Evolutionary conservation across 371 early-diverging fungal species (phyloP).

Genomic region (Saksenaea vasiformis): DNA sequence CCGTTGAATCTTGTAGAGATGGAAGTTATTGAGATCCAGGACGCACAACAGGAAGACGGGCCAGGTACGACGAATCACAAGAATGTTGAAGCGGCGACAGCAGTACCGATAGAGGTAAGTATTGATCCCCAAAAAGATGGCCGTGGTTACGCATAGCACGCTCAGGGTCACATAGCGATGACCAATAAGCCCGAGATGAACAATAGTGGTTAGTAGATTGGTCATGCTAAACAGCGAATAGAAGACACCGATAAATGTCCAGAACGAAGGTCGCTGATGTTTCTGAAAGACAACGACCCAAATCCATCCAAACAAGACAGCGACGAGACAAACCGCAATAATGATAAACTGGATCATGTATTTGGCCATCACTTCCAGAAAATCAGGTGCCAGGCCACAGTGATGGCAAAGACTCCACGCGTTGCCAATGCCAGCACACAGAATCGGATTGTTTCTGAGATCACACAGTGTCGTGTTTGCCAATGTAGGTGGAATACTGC

Average conservation of each 20-base stretch:
- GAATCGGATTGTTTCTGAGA: conserved; percentile 8
- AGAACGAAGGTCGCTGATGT: conserved; percentile 13
- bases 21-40: conserved; percentile 16
- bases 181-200: conserved; percentile 4
- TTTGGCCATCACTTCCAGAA: conserved; percentile 7
- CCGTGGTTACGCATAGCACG: conserved; percentile 2
- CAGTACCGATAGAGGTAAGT: conserved; percentile 9
- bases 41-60: conserved; percentile 12
- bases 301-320: conserved; percentile 4
- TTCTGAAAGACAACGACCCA: background rate
- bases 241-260: conserved; percentile 6
- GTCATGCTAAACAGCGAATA: conserved; percentile 9
- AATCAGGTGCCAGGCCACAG: conserved; percentile 10
- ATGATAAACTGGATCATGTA: conserved; percentile 18
- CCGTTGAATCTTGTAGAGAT: conserved; percentile 9
- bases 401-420: conserved; percentile 15
- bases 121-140: background rate
- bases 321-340: background rate
- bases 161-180: background rate
- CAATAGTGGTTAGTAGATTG: conserved; percentile 13
- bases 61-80: conserved; percentile 16
- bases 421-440: conserved; percentile 14
- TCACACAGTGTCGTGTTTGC: conserved; percentile 5
- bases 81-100: conserved; percentile 14
- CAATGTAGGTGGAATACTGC: conserved; percentile 2